Evolutionary conservation across 192 early-diverging fungal genomes (phyloP), one percentile per base, ranked within the genome.

Genomic region (Coemansia guatemalensis): DNA sequence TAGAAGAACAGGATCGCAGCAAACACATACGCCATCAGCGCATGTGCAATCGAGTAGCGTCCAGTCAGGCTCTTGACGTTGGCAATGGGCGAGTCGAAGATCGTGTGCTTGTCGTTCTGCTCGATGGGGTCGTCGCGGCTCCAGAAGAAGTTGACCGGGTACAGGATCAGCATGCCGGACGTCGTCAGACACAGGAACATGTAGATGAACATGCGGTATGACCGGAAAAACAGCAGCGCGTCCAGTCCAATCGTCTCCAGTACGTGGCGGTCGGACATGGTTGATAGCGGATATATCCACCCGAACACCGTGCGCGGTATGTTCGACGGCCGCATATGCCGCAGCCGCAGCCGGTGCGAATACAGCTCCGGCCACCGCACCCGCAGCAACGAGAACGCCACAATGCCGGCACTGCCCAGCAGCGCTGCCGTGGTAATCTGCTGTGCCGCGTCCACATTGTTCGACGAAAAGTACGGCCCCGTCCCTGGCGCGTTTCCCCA

Each of bases 201-300:
- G 69, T 77, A 77, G 53, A 82, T 82, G 23, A 73, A 71, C 71
- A 82, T 69, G 24, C 75, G 74, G 65, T 71, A 82, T 2, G 74
- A 67, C 2, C 81, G 60, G 52, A 82, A 65, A 26, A 64, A 82
- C 68, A 82, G 49, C 33, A 78, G 48, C 0, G 81, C 74, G 30
- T 82, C 81, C 35, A 82, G 60, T 6, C 81, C 81, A 21, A 82
- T 73, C 17, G 81, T 82, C 62, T 82, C 74, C 55, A 82, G 53
- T 26, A 82, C 74, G 26, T 77, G 74, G 11, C 73, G 58, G 64
- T 82, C 81, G 22, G 75, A 78, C 69, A 76, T 82, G 0, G 74
- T 82, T 8, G 71, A 61, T 22, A 71, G 44, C 14, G 81, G 74
- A 48, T 75, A 74, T 8, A 82, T 47, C 81, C 81, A 82, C n/a